Base-by-base conservation (phyloP, 177 flowering plant genomes). In the Vitis hybrid region DNA sequence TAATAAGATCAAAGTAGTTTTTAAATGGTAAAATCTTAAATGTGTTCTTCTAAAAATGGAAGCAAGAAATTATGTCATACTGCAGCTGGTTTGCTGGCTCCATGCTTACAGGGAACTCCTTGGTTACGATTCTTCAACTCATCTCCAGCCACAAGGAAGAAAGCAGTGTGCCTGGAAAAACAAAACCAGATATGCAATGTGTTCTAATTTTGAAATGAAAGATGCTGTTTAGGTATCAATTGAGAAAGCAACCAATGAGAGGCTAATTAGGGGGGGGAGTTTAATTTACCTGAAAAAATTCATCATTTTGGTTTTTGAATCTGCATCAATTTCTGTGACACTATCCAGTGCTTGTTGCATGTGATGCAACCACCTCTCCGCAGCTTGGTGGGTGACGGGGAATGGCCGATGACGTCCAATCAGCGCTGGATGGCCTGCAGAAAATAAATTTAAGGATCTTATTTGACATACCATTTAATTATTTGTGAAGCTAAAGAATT, bases 61-160 rank as follows among this genome's bases (percentile, higher is more conserved):
- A 53, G n/a, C 26, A 29, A 10, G 39, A n/a, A 22, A 26, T 55
- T 31, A 1, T 10, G 16, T 55, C 52, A 63, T 21, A 13, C 72
- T 65, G 78, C 68, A 67, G 84, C 71, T 56, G 79, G 72, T 69
- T 79, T 79, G 76, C 68, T 75, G 48, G 82, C 56, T 45, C 61
- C 88, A 62, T 81, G 90, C 76, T 85, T 88, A 71, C 87, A 81
- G 2, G 78, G 69, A 18, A 73, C 70, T 71, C 72, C 81, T 69
- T 81, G 78, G 60, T 75, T 86, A 66, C 65, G 87, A 60, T 81
- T 78, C 87, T 90, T 94, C 88, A 94, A 62, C 84, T 91, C 91
- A 72, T 91, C 87, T 63, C 98, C 98, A 61, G 98, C 97, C 67
- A 94, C 98, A 48, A 94, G 94, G 77, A 94, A 94, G 81, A 84